Percentiles rank a stretch among this genome's conserved stretches.
Conservation (phyloP, 306 rosid species). For the Fragaria ananassa region DNA sequence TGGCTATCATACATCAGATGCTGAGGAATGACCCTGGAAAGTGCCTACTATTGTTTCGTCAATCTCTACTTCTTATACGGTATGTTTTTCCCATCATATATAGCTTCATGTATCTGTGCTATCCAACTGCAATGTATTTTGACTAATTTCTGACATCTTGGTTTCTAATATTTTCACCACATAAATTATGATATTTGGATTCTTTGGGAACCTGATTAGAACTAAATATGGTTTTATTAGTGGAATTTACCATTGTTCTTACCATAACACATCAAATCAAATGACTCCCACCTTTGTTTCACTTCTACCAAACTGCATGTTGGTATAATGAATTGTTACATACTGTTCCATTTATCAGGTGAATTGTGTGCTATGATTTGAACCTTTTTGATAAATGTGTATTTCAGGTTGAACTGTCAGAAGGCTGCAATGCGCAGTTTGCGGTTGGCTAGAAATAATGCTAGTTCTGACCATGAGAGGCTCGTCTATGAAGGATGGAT, state of each 20-base stretch:
- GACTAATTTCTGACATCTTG: not conserved
- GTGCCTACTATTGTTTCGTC: constrained; percentile 65
- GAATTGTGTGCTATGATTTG: not conserved
- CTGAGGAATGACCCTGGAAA: constrained; percentile 60
- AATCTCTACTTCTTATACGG: constrained; percentile 79
- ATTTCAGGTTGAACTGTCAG: constrained; percentile 70
- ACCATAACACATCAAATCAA: not conserved
- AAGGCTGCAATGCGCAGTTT: constrained; percentile 79
- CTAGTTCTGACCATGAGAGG: constrained; percentile 62
- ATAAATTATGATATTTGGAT: constrained; percentile 3
- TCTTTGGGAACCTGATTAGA: not conserved
- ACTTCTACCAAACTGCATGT: not conserved
- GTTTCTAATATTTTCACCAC: not conserved
- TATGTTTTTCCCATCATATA: constrained; percentile 20
- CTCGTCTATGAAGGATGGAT: constrained; percentile 92
- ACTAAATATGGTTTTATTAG: not conserved
- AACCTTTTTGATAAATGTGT: not conserved
- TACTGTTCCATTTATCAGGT: not conserved
- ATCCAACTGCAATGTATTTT: constrained; percentile 14
- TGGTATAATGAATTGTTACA: not conserved
- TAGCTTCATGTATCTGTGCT: constrained; percentile 4
- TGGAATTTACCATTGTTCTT: not conserved
- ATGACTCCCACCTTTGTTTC: not conserved
- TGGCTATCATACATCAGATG: constrained; percentile 81
- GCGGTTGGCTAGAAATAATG: constrained; percentile 71